Base-by-base conservation (phyloP, 78 protist species). In the Dictyostelium firmibasis region DNA sequence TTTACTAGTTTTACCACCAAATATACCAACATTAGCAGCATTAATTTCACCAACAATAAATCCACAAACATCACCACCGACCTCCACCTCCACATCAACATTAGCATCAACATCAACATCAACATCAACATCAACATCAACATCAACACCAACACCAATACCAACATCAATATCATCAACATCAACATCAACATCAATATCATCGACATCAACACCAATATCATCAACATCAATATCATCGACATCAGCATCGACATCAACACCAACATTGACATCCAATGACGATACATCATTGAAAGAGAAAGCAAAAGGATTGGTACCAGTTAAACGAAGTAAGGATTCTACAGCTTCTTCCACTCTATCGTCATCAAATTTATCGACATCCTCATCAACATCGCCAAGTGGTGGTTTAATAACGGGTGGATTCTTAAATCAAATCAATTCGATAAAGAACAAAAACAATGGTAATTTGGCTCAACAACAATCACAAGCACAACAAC, bases 11-110 rank as follows among this genome's bases (percentile, higher is more conserved):
- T 27, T 31, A 64, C 81, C 33, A 70, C 33, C 67, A 38, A 38
- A 23, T 23, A 41, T 31, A 88, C 81, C 86, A 27, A 89, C 94
- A 16, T 27, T 86, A 23, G 92, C 92, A 23, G 62, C 92, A 44
- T 20, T 86, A 18, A 86, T 86, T 27, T 47, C 92, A 31, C 83
- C 83, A 41, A 20, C 91, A 25, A 67, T 36, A 23, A 72, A 33
- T 33, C 79, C 79, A 41, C 57, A 23, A 41, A 27, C 83, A 77
- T 41, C 47, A 10, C 57, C 47, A 77, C 31, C 25, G 25, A 43
- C n/a, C n/a, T n/a, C n/a, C n/a, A n/a, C n/a, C n/a, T n/a, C n/a
- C n/a, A n/a, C 89, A 18, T 16, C 57, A 25, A 13, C 31, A 14
- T 20, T 16, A 27, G 29, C 31, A 67, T 67, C 18, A 5, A 25